Conservation (phyloP, 805 yeast genomes). For the Myxozyma melibiosi region DNA sequence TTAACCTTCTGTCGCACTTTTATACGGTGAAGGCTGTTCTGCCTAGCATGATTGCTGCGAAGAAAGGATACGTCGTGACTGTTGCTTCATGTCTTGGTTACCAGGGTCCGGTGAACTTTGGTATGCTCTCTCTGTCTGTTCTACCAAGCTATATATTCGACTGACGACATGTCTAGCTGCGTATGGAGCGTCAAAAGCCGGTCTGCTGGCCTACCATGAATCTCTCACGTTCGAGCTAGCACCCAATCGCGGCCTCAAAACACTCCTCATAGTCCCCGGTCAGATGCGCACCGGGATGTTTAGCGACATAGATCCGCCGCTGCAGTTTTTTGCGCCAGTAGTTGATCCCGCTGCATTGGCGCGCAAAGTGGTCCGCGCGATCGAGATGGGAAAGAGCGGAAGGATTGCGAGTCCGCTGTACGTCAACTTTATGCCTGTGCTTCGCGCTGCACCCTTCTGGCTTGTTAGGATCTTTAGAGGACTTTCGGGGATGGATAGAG, state of each 20-base stretch:
- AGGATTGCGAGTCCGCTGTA: slow-evolving; percentile 76
- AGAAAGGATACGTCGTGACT: slow-evolving; percentile 77
- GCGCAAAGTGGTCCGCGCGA: slow-evolving; percentile 53
- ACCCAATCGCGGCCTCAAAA: slow-evolving; percentile 60
- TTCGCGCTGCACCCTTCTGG: slow-evolving; percentile 75
- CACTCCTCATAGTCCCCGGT: slow-evolving; percentile 83
- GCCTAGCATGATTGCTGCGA: slow-evolving; percentile 64
- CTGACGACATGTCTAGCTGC: slow-evolving; percentile 48
- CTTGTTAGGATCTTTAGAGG: slow-evolving; percentile 56
- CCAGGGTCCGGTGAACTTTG: slow-evolving; percentile 76
- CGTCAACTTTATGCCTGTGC: slow-evolving; percentile 69
- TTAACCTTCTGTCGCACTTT: slow-evolving; percentile 72
- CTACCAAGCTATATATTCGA: neutral
- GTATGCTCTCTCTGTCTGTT: slow-evolving; percentile 23
- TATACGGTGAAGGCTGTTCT: slow-evolving; percentile 69
- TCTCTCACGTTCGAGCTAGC: slow-evolving; percentile 67
- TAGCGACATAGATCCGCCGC: slow-evolving; percentile 71
- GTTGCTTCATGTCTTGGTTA: slow-evolving; percentile 85
- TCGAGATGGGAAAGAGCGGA: slow-evolving; percentile 64
- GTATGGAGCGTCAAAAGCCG: slow-evolving; percentile 91
- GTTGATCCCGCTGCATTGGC: slow-evolving; percentile 73
- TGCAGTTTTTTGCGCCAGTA: slow-evolving; percentile 76
- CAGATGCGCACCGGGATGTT: slow-evolving; percentile 77
- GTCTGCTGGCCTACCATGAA: slow-evolving; percentile 81
- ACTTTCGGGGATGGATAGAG: slow-evolving; percentile 68